These are phyloP conservation scores for Apophysomyces trapeziformis DNA, from an alignment of 371 early-diverging fungal species.

Conservation along the genomic window DNA sequence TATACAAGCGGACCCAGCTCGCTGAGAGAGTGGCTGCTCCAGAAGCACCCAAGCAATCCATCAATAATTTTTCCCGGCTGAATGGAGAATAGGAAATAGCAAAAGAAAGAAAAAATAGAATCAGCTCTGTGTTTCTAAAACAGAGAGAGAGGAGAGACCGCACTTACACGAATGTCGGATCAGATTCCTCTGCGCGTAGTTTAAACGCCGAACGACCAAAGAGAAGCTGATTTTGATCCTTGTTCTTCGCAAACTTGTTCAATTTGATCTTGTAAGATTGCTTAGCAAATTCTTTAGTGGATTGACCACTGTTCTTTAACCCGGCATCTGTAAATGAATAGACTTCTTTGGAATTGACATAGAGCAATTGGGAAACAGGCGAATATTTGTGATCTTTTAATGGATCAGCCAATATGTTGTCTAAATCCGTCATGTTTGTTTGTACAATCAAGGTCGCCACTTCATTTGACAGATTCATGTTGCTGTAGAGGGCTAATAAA, in stretches of 20 bases:
- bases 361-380: conserved; percentile 29
- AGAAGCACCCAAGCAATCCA: conserved; percentile 50
- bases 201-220: conserved; percentile 50
- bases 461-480: conserved; percentile 40
- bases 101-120: too few species aligned
- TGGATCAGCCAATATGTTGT: conserved; percentile 21
- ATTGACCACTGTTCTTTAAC: conserved; percentile 50
- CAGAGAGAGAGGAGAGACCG: background rate
- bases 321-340: conserved; percentile 44
- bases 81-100: too few species aligned
- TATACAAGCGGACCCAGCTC: conserved; percentile 49
- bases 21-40: conserved; percentile 52
- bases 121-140: background rate
- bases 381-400: conserved; percentile 13
- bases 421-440: conserved; percentile 16
- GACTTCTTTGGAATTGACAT: conserved; percentile 45
- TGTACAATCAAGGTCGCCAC: conserved; percentile 27
- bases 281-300: conserved; percentile 52
- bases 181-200: conserved; percentile 53
- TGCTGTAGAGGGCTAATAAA: conserved; percentile 33
- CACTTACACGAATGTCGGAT: conserved; percentile 45
- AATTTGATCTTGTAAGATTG: conserved; percentile 53
- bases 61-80: conserved; percentile 46
- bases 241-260: conserved; percentile 41
- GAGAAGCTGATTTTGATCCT: conserved; percentile 16